Conservation (phyloP, 2,329 filamentous ascomycete genomes). For the Penicillium sp. region DNA sequence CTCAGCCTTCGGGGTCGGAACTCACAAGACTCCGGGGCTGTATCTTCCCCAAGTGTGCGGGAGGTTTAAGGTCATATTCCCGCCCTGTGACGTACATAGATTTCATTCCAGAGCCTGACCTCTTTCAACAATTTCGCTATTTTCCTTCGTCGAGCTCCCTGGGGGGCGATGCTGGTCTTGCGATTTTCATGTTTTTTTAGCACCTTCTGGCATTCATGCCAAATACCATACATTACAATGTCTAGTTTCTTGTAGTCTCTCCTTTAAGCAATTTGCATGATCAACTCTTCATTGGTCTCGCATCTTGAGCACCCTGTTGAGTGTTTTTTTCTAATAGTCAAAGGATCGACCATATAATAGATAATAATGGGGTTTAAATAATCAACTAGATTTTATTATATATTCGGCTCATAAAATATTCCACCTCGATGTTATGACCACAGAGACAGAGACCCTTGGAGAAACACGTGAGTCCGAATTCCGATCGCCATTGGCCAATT, state of each 20-base stretch:
- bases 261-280: background rate
- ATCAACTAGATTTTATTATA: background rate
- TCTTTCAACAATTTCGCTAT: conserved; percentile 1
- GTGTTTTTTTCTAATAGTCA: background rate
- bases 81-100: conserved; percentile 20
- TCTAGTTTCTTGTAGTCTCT: background rate
- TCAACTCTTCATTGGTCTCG: background rate
- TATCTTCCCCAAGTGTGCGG: conserved; percentile 34
- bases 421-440: background rate
- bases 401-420: background rate
- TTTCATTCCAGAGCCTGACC: conserved; percentile 10
- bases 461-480: conserved; percentile 13
- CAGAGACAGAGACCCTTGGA: background rate
- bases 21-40: conserved; percentile 32
- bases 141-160: background rate
- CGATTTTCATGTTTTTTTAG: conserved; percentile 1
- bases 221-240: conserved; percentile 1
- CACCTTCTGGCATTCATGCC: background rate
- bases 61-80: conserved; percentile 34
- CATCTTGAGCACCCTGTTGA: background rate
- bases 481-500: conserved; percentile 1
- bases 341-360: background rate
- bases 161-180: background rate
- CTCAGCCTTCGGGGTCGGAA: conserved; percentile 60
- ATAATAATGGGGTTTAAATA: background rate